Evolutionary conservation across 495 filamentous ascomycete species (phyloP).

Genomic region (Aspergillus cavernicola): DNA sequence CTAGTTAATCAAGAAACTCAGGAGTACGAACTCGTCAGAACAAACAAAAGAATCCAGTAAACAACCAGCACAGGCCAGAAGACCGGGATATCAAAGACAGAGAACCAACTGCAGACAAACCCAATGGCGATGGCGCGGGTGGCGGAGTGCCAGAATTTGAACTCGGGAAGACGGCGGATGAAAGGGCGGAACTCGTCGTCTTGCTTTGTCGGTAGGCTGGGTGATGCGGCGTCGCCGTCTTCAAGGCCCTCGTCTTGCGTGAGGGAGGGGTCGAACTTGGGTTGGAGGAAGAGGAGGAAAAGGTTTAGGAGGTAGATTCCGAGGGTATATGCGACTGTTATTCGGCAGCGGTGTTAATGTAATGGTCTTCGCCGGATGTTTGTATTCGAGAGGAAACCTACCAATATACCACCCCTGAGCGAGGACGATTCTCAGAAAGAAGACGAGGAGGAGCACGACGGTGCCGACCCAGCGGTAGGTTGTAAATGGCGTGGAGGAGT

Average conservation of each 20-base stretch:
- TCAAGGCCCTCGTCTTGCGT: slow-evolving; percentile 95
- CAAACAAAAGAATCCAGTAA: slow-evolving; percentile 96
- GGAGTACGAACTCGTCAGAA: slow-evolving; percentile 78
- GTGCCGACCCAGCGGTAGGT: slow-evolving; percentile 88
- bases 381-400: slow-evolving; percentile 38
- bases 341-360: too few species aligned
- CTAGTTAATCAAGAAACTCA: background rate
- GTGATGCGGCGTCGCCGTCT: slow-evolving; percentile 66
- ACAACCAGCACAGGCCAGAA: slow-evolving; percentile 98
- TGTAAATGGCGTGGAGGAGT: slow-evolving; percentile 84
- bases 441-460: slow-evolving; percentile 64
- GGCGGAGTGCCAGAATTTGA: slow-evolving; percentile 98
- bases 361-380: background rate
- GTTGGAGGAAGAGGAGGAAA: slow-evolving; percentile 96
- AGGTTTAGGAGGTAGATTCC: slow-evolving; percentile 99
- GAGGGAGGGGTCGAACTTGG: slow-evolving; percentile 97
- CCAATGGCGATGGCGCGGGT: slow-evolving; percentile 81
- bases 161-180: slow-evolving; percentile 91
- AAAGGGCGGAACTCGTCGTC: slow-evolving; percentile 98
- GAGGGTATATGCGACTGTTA: slow-evolving; percentile 87
- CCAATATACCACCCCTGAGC: slow-evolving; percentile 99
- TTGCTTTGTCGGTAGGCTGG: slow-evolving; percentile 80
- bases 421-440: slow-evolving; percentile 83
- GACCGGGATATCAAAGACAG: slow-evolving; percentile 91
- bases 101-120: slow-evolving; percentile 88